Conservation (phyloP, 129 eudicot species). For the Lactuca saligna region DNA sequence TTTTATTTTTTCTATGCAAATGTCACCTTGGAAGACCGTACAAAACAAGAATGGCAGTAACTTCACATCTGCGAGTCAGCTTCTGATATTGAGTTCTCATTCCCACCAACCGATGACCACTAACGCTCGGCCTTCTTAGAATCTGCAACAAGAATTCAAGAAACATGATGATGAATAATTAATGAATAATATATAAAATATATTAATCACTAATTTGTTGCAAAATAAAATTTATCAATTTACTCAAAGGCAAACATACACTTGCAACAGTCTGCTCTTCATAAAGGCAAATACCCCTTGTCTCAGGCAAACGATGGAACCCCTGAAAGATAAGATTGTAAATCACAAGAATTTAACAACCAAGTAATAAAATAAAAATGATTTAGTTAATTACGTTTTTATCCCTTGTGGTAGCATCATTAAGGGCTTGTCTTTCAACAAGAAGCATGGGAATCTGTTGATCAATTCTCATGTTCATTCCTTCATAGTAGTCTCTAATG, state of each 20-base stretch:
- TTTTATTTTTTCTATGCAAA: neutral
- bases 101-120: slow-evolving; percentile 77
- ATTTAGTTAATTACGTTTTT: slow-evolving; percentile 52
- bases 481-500: slow-evolving; percentile 93
- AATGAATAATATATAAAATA: no score
- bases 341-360: slow-evolving; percentile 22
- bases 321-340: slow-evolving; percentile 50
- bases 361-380: neutral
- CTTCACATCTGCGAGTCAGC: slow-evolving; percentile 83
- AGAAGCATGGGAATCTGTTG: slow-evolving; percentile 98
- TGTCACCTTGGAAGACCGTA: slow-evolving; percentile 96
- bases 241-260: slow-evolving; percentile 49
- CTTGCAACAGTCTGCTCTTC: slow-evolving; percentile 94
- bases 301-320: slow-evolving; percentile 97
- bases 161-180: no score
- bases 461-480: slow-evolving; percentile 96
- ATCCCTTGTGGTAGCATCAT: slow-evolving; percentile 94
- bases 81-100: slow-evolving; percentile 95
- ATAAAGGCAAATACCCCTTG: slow-evolving; percentile 96
- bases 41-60: slow-evolving; percentile 92
- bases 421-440: slow-evolving; percentile 95
- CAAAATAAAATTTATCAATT: neutral
- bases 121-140: slow-evolving; percentile 68
- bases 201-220: no score
- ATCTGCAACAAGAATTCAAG: slow-evolving; percentile 41